phyloP scores from a whole-genome alignment of 805 yeast genomes.

The Candida incommunis region DNA sequence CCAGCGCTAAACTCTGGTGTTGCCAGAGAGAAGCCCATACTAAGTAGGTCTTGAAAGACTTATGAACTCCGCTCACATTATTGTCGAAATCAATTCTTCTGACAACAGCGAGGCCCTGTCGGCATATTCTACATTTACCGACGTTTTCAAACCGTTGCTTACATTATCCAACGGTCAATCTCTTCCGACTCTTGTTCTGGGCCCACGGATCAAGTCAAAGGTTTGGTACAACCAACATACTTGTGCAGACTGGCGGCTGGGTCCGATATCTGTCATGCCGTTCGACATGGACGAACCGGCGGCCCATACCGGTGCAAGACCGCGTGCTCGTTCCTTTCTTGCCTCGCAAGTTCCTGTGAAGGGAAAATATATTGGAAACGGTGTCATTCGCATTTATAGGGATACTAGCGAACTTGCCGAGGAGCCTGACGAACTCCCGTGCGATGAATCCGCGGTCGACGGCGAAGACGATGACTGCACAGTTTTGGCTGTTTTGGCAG shows the following conservation, averaged over 20 bases:
- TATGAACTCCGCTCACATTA: background rate
- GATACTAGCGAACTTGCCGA: no score
- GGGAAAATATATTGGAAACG: slow-evolving; percentile 58
- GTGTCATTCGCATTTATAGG: slow-evolving; percentile 48
- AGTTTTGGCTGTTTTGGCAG: slow-evolving; percentile 66
- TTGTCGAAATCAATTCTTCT: background rate
- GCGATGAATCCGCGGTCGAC: slow-evolving; percentile 8
- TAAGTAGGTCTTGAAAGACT: no score
- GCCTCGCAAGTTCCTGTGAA: slow-evolving; percentile 26
- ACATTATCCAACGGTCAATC: background rate
- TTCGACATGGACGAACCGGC: background rate
- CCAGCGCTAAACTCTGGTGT: no score
- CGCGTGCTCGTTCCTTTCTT: background rate
- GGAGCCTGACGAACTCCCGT: slow-evolving; percentile 8
- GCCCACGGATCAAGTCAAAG: background rate
- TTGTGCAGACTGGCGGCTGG: background rate
- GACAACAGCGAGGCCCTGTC: background rate
- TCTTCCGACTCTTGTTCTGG: background rate
- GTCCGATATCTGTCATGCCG: background rate
- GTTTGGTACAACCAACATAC: background rate
- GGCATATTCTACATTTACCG: background rate
- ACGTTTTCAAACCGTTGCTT: background rate
- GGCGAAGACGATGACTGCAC: slow-evolving; percentile 14
- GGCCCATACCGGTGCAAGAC: background rate
- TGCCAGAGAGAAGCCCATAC: no score